Percentiles rank a stretch among this genome's conserved stretches.
These are phyloP conservation scores for Metschnikowia matae DNA, from an alignment of 805 yeast genomes.

Conservation along the genomic window DNA sequence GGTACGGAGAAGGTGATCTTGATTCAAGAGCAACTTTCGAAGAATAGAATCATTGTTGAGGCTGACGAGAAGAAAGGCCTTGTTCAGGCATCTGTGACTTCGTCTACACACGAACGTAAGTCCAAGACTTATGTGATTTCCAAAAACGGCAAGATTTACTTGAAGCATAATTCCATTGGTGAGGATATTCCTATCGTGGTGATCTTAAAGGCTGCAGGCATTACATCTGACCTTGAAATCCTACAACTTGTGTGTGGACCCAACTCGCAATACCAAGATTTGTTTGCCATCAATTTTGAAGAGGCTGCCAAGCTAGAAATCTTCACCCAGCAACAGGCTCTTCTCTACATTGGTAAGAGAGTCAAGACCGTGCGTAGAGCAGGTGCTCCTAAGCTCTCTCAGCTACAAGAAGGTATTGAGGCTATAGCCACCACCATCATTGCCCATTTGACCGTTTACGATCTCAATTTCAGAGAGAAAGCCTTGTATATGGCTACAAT, in stretches of 20 bases:
- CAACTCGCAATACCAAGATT: slow-evolving; percentile 82
- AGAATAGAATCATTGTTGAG: slow-evolving; percentile 96
- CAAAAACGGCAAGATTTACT: slow-evolving; percentile 80
- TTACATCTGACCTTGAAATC: slow-evolving; percentile 87
- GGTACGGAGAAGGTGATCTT: slow-evolving; percentile 97
- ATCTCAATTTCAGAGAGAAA: slow-evolving; percentile 86
- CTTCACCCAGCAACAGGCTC: slow-evolving; percentile 89
- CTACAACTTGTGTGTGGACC: slow-evolving; percentile 92
- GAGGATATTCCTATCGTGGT: slow-evolving; percentile 95
- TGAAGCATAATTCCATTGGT: slow-evolving; percentile 91
- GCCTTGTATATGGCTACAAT: slow-evolving; percentile 92
- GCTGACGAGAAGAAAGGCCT: slow-evolving; percentile 92
- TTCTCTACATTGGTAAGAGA: slow-evolving; percentile 83
- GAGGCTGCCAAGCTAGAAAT: slow-evolving; percentile 85
- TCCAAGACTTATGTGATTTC: slow-evolving; percentile 95
- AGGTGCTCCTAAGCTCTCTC: slow-evolving; percentile 72
- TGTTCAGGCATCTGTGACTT: slow-evolving; percentile 96
- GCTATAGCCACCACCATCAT: slow-evolving; percentile 94
- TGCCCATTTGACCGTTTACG: slow-evolving; percentile 86
- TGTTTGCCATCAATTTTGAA: slow-evolving; percentile 89
- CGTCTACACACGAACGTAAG: slow-evolving; percentile 96
- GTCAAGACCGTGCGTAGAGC: slow-evolving; percentile 90
- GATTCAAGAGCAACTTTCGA: slow-evolving; percentile 94
- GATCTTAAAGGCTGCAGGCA: slow-evolving; percentile 91
- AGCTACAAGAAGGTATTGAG: slow-evolving; percentile 92